Percentiles rank a stretch among this genome's conserved stretches.
Evolutionary conservation across 768 basidiomycete species (phyloP).

Genomic region (Terana coerulea): DNA sequence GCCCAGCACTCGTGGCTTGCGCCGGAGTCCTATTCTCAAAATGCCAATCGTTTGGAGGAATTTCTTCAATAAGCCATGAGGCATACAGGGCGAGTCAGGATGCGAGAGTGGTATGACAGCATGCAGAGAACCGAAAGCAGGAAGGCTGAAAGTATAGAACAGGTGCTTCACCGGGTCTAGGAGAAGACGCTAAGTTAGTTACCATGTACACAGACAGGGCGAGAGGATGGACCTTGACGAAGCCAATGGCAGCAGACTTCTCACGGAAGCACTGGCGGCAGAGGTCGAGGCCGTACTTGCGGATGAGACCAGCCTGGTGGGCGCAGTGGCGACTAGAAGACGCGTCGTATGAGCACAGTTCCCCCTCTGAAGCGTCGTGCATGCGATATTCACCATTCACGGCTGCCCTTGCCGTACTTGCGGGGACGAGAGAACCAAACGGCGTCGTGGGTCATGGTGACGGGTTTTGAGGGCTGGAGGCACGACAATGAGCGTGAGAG

Average conservation of each 20-base stretch:
- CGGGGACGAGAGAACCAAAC: conserved; percentile 97
- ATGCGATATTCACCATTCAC: conserved; percentile 72
- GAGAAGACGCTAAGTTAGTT: neutral
- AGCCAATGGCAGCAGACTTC: conserved; percentile 90
- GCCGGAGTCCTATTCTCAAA: no score
- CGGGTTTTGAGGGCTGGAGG: conserved; percentile 18
- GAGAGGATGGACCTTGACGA: conserved; percentile 71
- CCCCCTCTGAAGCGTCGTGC: neutral
- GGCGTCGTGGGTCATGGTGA: conserved; percentile 94
- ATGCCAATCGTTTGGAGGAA: no score
- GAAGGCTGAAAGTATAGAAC: conserved; percentile 1
- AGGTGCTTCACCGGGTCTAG: neutral
- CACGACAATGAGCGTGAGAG: conserved; percentile 1
- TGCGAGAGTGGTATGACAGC: conserved; percentile 1
- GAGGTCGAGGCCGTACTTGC: conserved; percentile 95
- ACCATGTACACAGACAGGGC: neutral
- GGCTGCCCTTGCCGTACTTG: conserved; percentile 92
- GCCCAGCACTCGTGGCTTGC: no score
- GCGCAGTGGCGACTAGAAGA: conserved; percentile 83
- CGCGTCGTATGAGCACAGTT: conserved; percentile 13
- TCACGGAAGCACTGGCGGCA: conserved; percentile 99
- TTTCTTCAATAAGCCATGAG: neutral
- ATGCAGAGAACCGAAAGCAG: conserved; percentile 2
- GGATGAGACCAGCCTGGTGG: conserved; percentile 96
- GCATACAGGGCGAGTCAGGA: neutral